These are phyloP conservation scores for Buxus sempervirens DNA, from an alignment of 164 flowering plant genomes.

Conservation along the genomic window DNA sequence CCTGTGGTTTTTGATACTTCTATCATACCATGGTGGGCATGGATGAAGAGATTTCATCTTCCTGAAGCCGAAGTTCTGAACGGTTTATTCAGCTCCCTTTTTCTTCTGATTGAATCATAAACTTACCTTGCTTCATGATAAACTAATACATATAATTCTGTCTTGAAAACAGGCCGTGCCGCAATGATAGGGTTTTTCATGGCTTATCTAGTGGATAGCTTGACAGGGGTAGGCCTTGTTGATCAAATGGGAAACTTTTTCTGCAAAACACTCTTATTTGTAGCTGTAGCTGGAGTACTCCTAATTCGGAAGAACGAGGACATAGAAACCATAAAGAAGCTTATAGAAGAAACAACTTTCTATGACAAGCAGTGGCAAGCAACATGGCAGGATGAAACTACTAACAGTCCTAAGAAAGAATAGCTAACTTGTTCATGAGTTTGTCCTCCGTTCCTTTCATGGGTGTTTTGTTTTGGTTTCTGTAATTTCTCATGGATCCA, in stretches of 20 bases:
- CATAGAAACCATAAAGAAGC: no score
- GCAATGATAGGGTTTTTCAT: slow-evolving; percentile 80
- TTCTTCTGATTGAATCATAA: no score
- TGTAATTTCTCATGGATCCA: no score
- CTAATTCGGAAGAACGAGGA: slow-evolving; percentile 36
- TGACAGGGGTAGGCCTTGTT: slow-evolving; percentile 74
- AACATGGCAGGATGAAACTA: no score
- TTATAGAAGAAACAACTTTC: no score
- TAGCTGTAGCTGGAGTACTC: slow-evolving; percentile 61
- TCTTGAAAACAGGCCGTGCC: slow-evolving; percentile 53
- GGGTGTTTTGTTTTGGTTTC: no score
- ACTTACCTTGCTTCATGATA: slow-evolving; percentile 6
- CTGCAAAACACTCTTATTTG: slow-evolving; percentile 63
- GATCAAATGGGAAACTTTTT: slow-evolving; percentile 79
- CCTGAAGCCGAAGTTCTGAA: slow-evolving; percentile 79
- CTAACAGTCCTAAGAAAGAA: no score
- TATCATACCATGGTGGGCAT: slow-evolving; percentile 79
- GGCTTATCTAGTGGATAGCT: slow-evolving; percentile 74
- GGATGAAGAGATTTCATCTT: slow-evolving; percentile 73
- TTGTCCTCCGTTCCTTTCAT: no score
- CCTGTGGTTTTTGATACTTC: slow-evolving; percentile 56
- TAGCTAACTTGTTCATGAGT: no score
- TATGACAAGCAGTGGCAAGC: no score
- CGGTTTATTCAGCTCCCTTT: slow-evolving; percentile 24
- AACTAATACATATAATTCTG: not conserved